A percentile compares a stretch with the other conserved stretches of the same genome.
These are phyloP conservation scores for Psilocybe cyanescens DNA, from an alignment of 768 basidiomycete species.

Conservation along the genomic window DNA sequence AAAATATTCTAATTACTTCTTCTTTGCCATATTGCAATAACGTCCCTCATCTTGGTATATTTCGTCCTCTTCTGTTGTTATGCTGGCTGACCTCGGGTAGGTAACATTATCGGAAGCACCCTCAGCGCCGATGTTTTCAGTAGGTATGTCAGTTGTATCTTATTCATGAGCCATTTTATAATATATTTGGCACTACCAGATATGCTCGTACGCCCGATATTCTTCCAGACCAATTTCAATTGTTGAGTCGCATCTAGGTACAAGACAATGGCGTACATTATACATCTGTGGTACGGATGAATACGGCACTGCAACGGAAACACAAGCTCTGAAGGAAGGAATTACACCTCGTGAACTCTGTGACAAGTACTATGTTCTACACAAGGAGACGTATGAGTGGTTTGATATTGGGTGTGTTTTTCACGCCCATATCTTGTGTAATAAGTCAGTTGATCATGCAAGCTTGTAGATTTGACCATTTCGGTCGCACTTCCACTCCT, in stretches of 20 bases:
- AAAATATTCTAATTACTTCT: constrained; percentile 91
- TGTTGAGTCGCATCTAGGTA: constrained; percentile 39
- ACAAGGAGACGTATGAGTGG: constrained; percentile 95
- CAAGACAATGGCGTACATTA: constrained; percentile 85
- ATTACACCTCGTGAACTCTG: constrained; percentile 81
- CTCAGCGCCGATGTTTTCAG: constrained; percentile 97
- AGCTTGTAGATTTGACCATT: constrained; percentile 82
- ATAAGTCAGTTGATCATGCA: constrained; percentile 7
- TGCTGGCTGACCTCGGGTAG: constrained; percentile 32
- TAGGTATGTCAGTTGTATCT: constrained; percentile 59
- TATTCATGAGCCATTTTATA: not conserved
- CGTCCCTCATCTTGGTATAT: constrained; percentile 91
- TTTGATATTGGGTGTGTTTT: constrained; percentile 85
- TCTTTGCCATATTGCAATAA: constrained; percentile 98
- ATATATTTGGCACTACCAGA: constrained; percentile 34
- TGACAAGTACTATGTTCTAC: constrained; percentile 88
- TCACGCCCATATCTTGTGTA: not conserved
- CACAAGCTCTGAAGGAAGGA: constrained; percentile 90
- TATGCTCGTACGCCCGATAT: constrained; percentile 56
- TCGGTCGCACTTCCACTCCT: constrained; percentile 92
- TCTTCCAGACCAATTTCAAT: not conserved
- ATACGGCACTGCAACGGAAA: constrained; percentile 99
- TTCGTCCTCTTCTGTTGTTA: not conserved
- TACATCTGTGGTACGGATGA: constrained; percentile 99
- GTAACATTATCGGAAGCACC: constrained; percentile 94